phyloP scores from a whole-genome alignment of 352 stramenopile species.

The Aphanomyces invadans region DNA sequence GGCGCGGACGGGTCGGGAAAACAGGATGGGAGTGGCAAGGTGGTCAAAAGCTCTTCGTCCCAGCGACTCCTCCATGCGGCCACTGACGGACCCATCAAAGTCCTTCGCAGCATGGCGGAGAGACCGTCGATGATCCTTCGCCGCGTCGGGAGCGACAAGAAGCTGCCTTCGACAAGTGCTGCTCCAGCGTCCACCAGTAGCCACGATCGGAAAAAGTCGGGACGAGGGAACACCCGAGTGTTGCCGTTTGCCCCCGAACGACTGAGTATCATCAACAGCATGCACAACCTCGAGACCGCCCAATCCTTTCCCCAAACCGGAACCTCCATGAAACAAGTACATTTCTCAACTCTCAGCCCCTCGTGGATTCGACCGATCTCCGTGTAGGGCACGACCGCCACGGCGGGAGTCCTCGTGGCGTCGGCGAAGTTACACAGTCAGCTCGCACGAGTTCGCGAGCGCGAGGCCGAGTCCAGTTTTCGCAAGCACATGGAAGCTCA shows the following conservation, averaged over 20 bases:
- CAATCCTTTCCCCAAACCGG: background rate
- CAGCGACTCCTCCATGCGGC: background rate
- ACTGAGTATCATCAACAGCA: background rate
- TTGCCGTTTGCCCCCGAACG: conserved; percentile 12
- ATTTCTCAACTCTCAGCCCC: too few species aligned
- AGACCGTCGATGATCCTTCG: background rate
- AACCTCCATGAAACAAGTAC: background rate
- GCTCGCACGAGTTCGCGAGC: background rate
- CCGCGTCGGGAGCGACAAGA: background rate
- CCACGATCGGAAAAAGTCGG: background rate
- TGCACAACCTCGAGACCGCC: background rate
- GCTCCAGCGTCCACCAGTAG: too few species aligned
- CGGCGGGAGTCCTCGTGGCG: background rate
- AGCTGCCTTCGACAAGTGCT: too few species aligned
- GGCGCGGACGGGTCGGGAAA: background rate
- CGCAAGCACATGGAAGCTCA: background rate
- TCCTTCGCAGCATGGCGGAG: background rate
- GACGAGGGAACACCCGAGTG: background rate
- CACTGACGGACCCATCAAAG: background rate
- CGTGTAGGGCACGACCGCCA: too few species aligned
- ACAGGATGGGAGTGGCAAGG: background rate
- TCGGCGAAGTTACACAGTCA: background rate
- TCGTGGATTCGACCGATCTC: too few species aligned
- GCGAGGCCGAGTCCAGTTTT: background rate
- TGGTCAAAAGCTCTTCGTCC: background rate